Conservation (phyloP, 495 filamentous ascomycete genomes). For the Daldinia childiae region DNA sequence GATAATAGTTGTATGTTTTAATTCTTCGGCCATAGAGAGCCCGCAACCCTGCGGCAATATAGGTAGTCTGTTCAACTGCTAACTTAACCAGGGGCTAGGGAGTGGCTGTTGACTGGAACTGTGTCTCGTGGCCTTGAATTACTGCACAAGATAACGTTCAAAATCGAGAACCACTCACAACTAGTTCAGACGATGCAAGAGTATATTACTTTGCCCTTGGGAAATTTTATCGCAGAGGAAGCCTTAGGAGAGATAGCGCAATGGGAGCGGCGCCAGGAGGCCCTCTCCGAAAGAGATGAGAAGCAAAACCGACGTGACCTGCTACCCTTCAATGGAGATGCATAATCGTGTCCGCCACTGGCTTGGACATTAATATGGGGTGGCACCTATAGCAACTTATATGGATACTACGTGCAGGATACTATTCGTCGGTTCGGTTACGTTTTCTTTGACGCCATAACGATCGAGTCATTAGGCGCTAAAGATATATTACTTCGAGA, state of each 20-base stretch:
- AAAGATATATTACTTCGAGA: not conserved
- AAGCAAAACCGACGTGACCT: not conserved
- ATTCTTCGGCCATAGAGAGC: not conserved
- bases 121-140: not conserved
- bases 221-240: not conserved
- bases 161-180: too few relatives aligned
- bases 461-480: not conserved
- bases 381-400: not conserved
- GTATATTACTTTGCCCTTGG: not conserved
- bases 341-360: not conserved
- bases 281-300: not conserved
- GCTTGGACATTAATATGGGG: not conserved
- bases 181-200: slow-evolving; percentile 1
- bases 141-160: not conserved
- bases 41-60: not conserved
- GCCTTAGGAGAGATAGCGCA: not conserved
- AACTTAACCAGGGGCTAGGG: not conserved
- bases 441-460: not conserved
- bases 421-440: not conserved
- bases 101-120: not conserved
- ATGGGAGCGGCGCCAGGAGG: not conserved
- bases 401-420: not conserved
- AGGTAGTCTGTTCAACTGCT: not conserved
- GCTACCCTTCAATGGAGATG: not conserved
- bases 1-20: not conserved